These are phyloP conservation scores for Brassica carinata DNA, from an alignment of 345 rosid genomes.

Conservation along the genomic window DNA sequence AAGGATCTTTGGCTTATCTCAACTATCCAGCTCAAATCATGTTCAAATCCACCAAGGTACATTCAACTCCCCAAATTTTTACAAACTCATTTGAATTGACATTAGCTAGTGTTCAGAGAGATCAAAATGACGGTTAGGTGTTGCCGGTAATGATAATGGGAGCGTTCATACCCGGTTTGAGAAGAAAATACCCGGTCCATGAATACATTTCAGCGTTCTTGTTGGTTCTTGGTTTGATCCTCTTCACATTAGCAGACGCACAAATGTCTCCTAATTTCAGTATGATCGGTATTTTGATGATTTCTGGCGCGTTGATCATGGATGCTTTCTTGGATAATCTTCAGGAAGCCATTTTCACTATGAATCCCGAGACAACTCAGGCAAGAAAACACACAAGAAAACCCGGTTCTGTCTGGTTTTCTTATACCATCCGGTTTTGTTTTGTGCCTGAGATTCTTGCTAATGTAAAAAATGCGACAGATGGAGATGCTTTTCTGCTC, in stretches of 20 bases:
- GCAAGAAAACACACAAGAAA: conserved; percentile 31
- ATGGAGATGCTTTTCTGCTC: conserved; percentile 98
- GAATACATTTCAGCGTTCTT: conserved; percentile 85
- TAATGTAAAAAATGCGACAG: conserved; percentile 41
- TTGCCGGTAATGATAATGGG: conserved; percentile 98
- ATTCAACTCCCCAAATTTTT: neutral
- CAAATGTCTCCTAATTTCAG: conserved; percentile 91
- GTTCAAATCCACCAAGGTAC: conserved; percentile 98
- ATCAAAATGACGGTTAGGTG: conserved; percentile 48
- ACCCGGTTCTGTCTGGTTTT: neutral
- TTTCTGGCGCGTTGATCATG: conserved; percentile 82
- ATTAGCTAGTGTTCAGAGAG: conserved; percentile 2
- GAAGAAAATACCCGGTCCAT: conserved; percentile 79
- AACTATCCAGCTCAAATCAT: conserved; percentile 98
- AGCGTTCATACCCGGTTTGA: conserved; percentile 88
- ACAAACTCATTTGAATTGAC: neutral
- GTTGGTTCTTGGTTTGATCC: conserved; percentile 79
- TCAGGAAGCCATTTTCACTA: conserved; percentile 91
- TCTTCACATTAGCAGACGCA: conserved; percentile 95
- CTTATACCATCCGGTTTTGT: neutral
- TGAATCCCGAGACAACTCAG: conserved; percentile 95
- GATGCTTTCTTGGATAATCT: conserved; percentile 91
- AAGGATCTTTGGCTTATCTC: conserved; percentile 94
- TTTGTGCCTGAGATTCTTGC: neutral
- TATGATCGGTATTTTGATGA: conserved; percentile 79